Evolutionary conservation across 768 basidiomycete species (phyloP).

Genomic region (Mycena amicta): DNA sequence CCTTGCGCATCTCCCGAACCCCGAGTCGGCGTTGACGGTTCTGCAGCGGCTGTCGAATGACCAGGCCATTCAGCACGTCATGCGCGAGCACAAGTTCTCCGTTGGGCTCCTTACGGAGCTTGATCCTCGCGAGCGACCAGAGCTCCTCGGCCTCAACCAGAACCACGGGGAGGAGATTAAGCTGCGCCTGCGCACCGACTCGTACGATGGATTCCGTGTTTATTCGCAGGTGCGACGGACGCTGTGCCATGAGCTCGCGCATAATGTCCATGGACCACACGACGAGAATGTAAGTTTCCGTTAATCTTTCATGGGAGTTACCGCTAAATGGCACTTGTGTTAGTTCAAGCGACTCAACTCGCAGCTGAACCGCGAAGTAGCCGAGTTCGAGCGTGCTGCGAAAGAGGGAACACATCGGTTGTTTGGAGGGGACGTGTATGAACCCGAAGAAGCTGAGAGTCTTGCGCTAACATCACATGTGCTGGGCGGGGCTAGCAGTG

Average conservation of each 20-base stretch:
- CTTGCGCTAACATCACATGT: slow-evolving; percentile 51
- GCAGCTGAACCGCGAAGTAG: slow-evolving; percentile 70
- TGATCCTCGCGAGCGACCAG: slow-evolving; percentile 75
- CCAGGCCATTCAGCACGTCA: slow-evolving; percentile 68
- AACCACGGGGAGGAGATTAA: slow-evolving; percentile 66
- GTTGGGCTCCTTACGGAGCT: slow-evolving; percentile 76
- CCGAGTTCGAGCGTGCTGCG: slow-evolving; percentile 61
- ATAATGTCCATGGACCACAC: slow-evolving; percentile 75
- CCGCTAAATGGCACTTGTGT: not conserved
- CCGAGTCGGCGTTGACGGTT: slow-evolving; percentile 54
- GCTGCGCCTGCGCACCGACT: slow-evolving; percentile 68
- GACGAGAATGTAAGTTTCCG: slow-evolving; percentile 61
- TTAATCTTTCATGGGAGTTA: not conserved
- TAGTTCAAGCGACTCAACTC: slow-evolving; percentile 82
- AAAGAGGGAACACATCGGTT: slow-evolving; percentile 59
- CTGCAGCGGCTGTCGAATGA: slow-evolving; percentile 67
- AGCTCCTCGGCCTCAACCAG: slow-evolving; percentile 69
- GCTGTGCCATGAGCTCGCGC: slow-evolving; percentile 76
- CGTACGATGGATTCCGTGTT: slow-evolving; percentile 69
- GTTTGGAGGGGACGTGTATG: slow-evolving; percentile 44
- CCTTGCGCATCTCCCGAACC: slow-evolving; percentile 65
- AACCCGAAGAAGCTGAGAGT: slow-evolving; percentile 59
- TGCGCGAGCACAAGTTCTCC: slow-evolving; percentile 68
- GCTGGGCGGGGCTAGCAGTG: slow-evolving; percentile 49
- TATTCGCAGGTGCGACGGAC: slow-evolving; percentile 69